Evolutionary conservation across 768 basidiomycete species (phyloP).

Genomic region (Daedalea quercina): DNA sequence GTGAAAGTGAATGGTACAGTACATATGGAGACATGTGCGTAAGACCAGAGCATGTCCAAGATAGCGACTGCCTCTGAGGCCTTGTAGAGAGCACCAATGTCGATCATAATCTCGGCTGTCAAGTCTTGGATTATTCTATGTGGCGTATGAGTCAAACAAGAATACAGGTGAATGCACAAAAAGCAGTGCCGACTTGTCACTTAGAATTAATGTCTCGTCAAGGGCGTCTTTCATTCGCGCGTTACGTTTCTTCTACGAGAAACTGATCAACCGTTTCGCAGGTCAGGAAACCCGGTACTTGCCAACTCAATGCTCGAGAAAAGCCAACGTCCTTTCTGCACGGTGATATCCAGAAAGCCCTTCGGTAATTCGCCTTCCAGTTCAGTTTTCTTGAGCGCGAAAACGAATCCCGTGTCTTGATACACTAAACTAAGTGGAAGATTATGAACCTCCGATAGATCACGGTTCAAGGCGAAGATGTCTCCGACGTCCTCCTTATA

Average conservation of each 20-base stretch:
- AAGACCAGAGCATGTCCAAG: conserved; percentile 86
- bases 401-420: conserved; percentile 69
- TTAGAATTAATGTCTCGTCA: conserved; percentile 84
- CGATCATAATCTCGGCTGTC: conserved; percentile 56
- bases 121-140: conserved; percentile 75
- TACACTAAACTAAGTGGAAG: conserved; percentile 64
- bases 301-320: conserved; percentile 85
- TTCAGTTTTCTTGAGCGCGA: conserved; percentile 63
- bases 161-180: neutral
- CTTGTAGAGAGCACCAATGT: conserved; percentile 81
- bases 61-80: conserved; percentile 90
- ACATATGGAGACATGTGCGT: conserved; percentile 81
- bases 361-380: conserved; percentile 55
- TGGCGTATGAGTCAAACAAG: neutral
- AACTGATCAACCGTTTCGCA: neutral
- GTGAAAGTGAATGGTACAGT: conserved; percentile 3
- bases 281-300: conserved; percentile 14
- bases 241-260: conserved; percentile 76
- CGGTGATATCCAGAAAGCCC: conserved; percentile 62
- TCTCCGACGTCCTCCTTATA: conserved; percentile 92
- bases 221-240: conserved; percentile 85
- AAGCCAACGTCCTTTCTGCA: conserved; percentile 63
- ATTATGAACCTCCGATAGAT: conserved; percentile 52
- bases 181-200: conserved; percentile 52
- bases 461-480: conserved; percentile 62